Evolutionary conservation across 768 basidiomycete species (phyloP).

Genomic region (Podaxis rugospora): DNA sequence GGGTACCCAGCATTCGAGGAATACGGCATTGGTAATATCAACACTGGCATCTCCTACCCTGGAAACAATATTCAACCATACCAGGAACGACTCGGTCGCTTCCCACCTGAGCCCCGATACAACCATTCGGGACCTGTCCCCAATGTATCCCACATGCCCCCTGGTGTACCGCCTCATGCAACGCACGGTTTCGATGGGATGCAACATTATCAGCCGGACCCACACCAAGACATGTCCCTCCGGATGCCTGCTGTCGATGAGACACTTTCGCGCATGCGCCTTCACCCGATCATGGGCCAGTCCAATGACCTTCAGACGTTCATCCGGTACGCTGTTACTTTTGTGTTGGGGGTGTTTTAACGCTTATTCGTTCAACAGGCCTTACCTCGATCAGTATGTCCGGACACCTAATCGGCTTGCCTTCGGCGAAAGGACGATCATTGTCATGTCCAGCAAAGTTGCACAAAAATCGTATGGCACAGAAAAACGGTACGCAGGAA

Average conservation of each 20-base stretch:
- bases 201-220: constrained; percentile 48
- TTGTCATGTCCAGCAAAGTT: constrained; percentile 97
- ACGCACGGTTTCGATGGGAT: constrained; percentile 64
- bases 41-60: constrained; percentile 41
- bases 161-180: constrained; percentile 64
- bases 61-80: constrained; percentile 52
- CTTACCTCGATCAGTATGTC: constrained; percentile 83
- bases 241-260: constrained; percentile 62
- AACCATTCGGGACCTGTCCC: constrained; percentile 35
- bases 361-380: constrained; percentile 33
- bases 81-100: constrained; percentile 54
- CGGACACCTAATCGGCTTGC: constrained; percentile 81
- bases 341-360: background rate
- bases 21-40: constrained; percentile 47
- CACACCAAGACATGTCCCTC: constrained; percentile 53
- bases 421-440: constrained; percentile 89
- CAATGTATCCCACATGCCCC: constrained; percentile 47
- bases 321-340: constrained; percentile 53
- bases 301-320: constrained; percentile 77
- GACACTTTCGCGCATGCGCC: constrained; percentile 59
- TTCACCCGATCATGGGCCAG: constrained; percentile 54
- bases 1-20: constrained; percentile 37
- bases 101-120: constrained; percentile 49
- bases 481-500: constrained; percentile 71
- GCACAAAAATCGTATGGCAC: constrained; percentile 97